Percentiles rank a stretch among this genome's conserved stretches.
phyloP scores from a whole-genome alignment of 768 basidiomycete species.

The Boletus pseudo-olivaceus region DNA sequence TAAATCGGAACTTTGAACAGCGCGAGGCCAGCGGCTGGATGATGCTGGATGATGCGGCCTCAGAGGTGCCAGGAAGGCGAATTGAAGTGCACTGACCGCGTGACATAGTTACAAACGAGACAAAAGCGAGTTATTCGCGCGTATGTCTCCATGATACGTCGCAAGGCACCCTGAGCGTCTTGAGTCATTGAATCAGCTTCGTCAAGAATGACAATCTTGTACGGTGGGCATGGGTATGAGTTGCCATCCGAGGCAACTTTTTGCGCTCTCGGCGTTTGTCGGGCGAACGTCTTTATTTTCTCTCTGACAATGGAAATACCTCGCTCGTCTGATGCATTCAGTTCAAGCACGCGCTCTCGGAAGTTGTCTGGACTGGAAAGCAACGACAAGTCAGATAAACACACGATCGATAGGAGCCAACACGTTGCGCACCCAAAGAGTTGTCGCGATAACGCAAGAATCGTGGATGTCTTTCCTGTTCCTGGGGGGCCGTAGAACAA shows the following conservation, averaged over 20 bases:
- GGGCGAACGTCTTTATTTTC: conserved; percentile 97
- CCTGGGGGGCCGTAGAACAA: conserved; percentile 99
- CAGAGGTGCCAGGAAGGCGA: not conserved
- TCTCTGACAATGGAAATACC: conserved; percentile 96
- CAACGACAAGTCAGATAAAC: not conserved
- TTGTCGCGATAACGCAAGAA: conserved; percentile 89
- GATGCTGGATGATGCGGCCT: conserved; percentile 53
- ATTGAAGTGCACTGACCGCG: conserved; percentile 58
- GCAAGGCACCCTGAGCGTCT: conserved; percentile 93
- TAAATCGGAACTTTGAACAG: conserved; percentile 98
- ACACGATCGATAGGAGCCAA: not conserved
- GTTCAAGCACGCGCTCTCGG: conserved; percentile 85
- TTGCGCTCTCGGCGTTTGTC: conserved; percentile 85
- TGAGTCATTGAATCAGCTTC: conserved; percentile 99
- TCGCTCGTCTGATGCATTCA: conserved; percentile 98
- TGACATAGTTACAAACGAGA: conserved; percentile 98
- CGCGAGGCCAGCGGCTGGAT: conserved; percentile 98
- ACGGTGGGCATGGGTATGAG: conserved; percentile 93
- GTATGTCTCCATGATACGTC: conserved; percentile 99
- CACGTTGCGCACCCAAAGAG: conserved; percentile 76
- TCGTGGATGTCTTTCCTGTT: conserved; percentile 98
- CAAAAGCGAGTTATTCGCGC: conserved; percentile 97
- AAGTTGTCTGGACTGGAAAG: conserved; percentile 87
- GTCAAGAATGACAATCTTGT: conserved; percentile 97
- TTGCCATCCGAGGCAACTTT: conserved; percentile 69